Conservation (phyloP, 306 rosid genomes). For the Urtica urens region DNA sequence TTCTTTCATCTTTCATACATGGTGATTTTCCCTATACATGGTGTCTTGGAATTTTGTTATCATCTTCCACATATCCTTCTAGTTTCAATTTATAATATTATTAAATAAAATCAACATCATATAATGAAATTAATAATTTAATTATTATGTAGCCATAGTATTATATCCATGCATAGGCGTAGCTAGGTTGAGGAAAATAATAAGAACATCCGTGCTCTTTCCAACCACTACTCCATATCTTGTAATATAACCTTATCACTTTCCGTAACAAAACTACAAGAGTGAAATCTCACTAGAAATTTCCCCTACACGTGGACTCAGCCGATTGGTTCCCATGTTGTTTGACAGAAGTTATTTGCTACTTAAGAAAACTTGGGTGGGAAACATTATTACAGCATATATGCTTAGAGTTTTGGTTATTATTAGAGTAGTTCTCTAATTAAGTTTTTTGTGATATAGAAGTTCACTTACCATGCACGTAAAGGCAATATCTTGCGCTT, state of each 20-base stretch:
- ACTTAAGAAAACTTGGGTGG: conserved; percentile 12
- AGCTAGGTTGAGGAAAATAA: conserved; percentile 15
- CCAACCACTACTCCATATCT: conserved; percentile 48
- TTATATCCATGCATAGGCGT: neutral
- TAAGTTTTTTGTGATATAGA: neutral
- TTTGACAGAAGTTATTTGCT: neutral
- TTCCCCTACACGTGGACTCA: conserved; percentile 22
- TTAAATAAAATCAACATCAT: too few relatives aligned
- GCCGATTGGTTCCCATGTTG: conserved; percentile 17
- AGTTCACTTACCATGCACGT: conserved; percentile 86
- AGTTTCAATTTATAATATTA: neutral
- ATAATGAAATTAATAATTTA: neutral
- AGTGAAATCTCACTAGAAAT: neutral
- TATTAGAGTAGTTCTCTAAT: too few relatives aligned
- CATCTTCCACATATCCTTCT: neutral
- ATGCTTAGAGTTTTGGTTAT: conserved; percentile 3
- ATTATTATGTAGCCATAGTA: neutral
- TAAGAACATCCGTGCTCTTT: conserved; percentile 33
- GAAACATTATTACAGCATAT: conserved; percentile 30
- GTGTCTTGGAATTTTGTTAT: neutral
- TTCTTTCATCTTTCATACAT: neutral
- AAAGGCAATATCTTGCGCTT: conserved; percentile 48
- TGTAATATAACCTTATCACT: conserved; percentile 40
- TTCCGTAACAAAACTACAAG: neutral
- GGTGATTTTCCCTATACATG: neutral